These are phyloP conservation scores for Asterophora lycoperdoides DNA, from an alignment of 768 basidiomycete species.

Conservation along the genomic window DNA sequence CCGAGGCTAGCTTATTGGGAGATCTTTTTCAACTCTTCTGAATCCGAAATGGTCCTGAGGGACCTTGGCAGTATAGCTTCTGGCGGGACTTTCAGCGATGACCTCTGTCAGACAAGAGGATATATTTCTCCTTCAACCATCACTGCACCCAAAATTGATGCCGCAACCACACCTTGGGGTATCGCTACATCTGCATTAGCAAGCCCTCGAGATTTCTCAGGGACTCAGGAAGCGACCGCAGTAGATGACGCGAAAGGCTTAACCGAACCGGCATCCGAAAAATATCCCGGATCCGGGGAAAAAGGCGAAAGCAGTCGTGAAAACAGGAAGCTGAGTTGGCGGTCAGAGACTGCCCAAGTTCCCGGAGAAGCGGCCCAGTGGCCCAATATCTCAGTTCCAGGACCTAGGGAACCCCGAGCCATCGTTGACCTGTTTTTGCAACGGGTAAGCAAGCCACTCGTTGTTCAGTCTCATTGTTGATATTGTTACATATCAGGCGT, in stretches of 20 bases:
- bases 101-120: not conserved
- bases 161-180: not conserved
- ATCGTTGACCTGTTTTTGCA: too few relatives aligned
- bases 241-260: too few relatives aligned
- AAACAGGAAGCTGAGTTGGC: too few relatives aligned
- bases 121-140: not conserved
- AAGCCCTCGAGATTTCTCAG: too few relatives aligned
- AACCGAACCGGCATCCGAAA: too few relatives aligned
- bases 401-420: too few relatives aligned
- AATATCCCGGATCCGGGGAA: too few relatives aligned
- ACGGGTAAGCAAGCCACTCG: not conserved
- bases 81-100: not conserved
- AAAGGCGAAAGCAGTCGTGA: too few relatives aligned
- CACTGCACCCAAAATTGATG: not conserved
- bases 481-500: slow-evolving; percentile 4
- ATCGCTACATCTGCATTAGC: not conserved
- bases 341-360: too few relatives aligned
- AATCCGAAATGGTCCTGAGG: slow-evolving; percentile 1
- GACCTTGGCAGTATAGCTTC: not conserved
- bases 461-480: not conserved
- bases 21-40: slow-evolving; percentile 3
- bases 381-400: too few relatives aligned
- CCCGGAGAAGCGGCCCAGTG: too few relatives aligned
- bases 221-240: too few relatives aligned
- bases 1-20: slow-evolving; percentile 5